phyloP scores from a whole-genome alignment of 495 filamentous ascomycete genomes.

The Hypoxylon fragiforme region DNA sequence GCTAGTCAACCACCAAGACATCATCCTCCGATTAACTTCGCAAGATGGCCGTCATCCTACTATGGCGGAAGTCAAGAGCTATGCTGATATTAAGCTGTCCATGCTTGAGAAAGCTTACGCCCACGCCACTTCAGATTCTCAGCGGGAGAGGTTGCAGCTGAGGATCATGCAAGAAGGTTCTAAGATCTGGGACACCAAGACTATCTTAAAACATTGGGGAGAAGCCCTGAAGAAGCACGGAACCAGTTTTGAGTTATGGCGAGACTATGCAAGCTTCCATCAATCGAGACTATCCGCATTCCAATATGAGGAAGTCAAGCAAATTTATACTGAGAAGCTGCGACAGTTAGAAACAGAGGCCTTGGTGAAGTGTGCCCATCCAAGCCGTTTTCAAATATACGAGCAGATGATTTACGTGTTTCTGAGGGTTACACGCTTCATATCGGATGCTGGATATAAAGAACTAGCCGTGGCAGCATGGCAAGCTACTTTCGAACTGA shows the following conservation, averaged over 20 bases:
- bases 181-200: constrained; percentile 70
- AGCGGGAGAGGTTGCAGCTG: constrained; percentile 61
- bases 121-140: constrained; percentile 46
- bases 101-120: constrained; percentile 80
- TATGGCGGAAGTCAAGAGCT: constrained; percentile 63
- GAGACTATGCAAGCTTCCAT: constrained; percentile 71
- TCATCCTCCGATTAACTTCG: constrained; percentile 52
- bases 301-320: constrained; percentile 64
- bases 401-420: constrained; percentile 71
- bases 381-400: constrained; percentile 38
- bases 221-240: constrained; percentile 60
- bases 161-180: constrained; percentile 72
- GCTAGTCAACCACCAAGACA: constrained; percentile 75
- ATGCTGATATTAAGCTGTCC: constrained; percentile 76
- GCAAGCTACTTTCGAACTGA: constrained; percentile 80
- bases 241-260: constrained; percentile 67
- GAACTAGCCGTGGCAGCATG: constrained; percentile 79
- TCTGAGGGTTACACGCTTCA: constrained; percentile 70
- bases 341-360: constrained; percentile 47
- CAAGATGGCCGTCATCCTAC: constrained; percentile 51
- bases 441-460: constrained; percentile 77
- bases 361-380: constrained; percentile 16
- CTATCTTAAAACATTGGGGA: constrained; percentile 66
- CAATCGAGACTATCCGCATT: constrained; percentile 72
- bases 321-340: constrained; percentile 60